Percentiles rank a stretch among this genome's conserved stretches.
Conservation (phyloP, 768 basidiomycete genomes). For the Leucosporidium yakuticum region DNA sequence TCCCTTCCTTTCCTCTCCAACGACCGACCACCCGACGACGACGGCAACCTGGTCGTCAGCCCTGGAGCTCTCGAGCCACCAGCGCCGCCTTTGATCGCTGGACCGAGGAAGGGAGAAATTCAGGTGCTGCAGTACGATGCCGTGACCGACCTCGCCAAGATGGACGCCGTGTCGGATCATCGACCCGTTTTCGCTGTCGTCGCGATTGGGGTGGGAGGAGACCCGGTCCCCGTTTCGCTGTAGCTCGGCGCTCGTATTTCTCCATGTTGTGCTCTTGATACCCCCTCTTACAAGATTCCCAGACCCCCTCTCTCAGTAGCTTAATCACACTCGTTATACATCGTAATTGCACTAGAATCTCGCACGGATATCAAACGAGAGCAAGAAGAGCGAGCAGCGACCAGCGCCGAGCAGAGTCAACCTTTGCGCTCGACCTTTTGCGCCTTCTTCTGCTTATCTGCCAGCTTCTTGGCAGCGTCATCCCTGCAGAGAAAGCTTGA, state of each 20-base stretch:
- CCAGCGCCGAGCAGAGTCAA: background rate
- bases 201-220: slow-evolving; percentile 13
- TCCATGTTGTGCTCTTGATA: too few relatives aligned
- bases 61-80: background rate
- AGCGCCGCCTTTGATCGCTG: slow-evolving; percentile 6
- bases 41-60: background rate
- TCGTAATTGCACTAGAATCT: too few relatives aligned
- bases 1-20: slow-evolving; percentile 24
- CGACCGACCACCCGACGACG: background rate
- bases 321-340: too few relatives aligned
- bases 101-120: slow-evolving; percentile 58
- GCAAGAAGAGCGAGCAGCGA: too few relatives aligned
- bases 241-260: background rate
- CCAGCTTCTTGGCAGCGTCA: slow-evolving; percentile 29
- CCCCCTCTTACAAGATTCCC: too few relatives aligned
- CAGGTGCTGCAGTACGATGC: slow-evolving; percentile 66
- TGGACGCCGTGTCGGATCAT: slow-evolving; percentile 78
- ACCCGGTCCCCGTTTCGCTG: too few relatives aligned
- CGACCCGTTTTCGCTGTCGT: slow-evolving; percentile 67
- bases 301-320: too few relatives aligned
- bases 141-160: slow-evolving; percentile 66
- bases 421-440: slow-evolving; percentile 23
- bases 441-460: slow-evolving; percentile 31
- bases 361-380: too few relatives aligned
- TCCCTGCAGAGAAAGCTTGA: slow-evolving; percentile 7